Conservation (phyloP, 1,284 basidiomycete genomes). For the Sutorius eximius region DNA sequence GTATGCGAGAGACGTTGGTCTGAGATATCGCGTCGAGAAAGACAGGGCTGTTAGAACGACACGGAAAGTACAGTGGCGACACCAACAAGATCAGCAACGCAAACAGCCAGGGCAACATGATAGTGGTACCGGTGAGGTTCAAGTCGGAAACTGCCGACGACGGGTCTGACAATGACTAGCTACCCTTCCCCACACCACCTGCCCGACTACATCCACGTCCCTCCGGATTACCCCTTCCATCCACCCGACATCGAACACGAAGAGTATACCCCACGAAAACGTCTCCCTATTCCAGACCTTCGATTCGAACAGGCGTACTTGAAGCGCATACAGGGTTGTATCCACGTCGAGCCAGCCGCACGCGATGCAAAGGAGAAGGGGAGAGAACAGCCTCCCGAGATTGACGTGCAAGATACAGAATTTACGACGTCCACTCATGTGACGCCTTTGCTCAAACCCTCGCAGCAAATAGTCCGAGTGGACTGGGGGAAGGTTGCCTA, state of each 20-base stretch:
- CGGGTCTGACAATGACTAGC: conserved; percentile 25
- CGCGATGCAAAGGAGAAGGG: conserved; percentile 34
- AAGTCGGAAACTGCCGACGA: conserved; percentile 19
- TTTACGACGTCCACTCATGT: conserved; percentile 19
- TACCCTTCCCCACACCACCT: conserved; percentile 12
- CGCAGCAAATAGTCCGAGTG: conserved; percentile 43
- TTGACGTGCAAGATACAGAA: conserved; percentile 20
- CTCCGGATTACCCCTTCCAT: conserved; percentile 19
- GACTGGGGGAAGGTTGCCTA: conserved; percentile 62
- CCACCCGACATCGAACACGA: conserved; percentile 16
- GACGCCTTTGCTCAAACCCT: conserved; percentile 22
- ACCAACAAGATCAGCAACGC: conserved; percentile 19
- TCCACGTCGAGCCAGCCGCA: conserved; percentile 40
- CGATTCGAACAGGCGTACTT: conserved; percentile 73
- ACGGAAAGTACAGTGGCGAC: conserved; percentile 30
- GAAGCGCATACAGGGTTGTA: conserved; percentile 54
- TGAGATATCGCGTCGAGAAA: conserved; percentile 10
- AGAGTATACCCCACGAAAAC: conserved; percentile 23
- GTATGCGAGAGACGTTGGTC: conserved; percentile 35
- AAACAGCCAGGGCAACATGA: conserved; percentile 24
- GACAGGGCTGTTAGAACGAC: conserved; percentile 23
- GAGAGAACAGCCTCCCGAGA: conserved; percentile 10
- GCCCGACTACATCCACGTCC: conserved; percentile 17
- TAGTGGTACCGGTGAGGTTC: background rate
- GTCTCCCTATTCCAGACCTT: conserved; percentile 61